A percentile compares a stretch with the other conserved stretches of the same genome.
phyloP scores from a whole-genome alignment of 129 eudicot species.

The Flaveria sonorensis region DNA sequence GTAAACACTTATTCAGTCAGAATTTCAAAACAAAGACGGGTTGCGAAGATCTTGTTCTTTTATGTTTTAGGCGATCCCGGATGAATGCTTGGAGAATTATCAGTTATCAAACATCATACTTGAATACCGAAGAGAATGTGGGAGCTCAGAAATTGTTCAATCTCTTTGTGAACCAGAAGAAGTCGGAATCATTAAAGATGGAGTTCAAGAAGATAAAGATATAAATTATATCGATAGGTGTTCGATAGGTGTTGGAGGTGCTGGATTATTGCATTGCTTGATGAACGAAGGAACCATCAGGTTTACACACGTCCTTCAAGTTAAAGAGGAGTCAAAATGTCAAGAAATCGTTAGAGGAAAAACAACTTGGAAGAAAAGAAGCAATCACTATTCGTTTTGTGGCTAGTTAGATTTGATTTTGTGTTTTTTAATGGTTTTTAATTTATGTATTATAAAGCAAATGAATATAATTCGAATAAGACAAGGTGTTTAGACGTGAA shows the following conservation, averaged over 20 bases:
- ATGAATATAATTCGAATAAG: slow-evolving; percentile 27
- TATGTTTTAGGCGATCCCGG: slow-evolving; percentile 58
- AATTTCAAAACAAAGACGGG: background rate
- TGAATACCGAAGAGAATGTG: slow-evolving; percentile 88
- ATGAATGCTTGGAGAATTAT: slow-evolving; percentile 59
- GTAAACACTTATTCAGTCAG: background rate
- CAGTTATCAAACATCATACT: slow-evolving; percentile 55
- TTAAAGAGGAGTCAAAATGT: slow-evolving; percentile 49
- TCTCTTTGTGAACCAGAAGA: slow-evolving; percentile 72
- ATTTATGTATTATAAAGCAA: slow-evolving; percentile 27
- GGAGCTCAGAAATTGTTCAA: slow-evolving; percentile 68
- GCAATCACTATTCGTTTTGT: slow-evolving; percentile 28
- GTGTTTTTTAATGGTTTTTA: background rate
- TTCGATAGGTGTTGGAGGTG: slow-evolving; percentile 43
- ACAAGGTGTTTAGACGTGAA: background rate
- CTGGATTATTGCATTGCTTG: slow-evolving; percentile 45
- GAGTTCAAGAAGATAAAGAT: slow-evolving; percentile 33
- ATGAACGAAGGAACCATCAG: slow-evolving; percentile 39
- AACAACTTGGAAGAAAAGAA: slow-evolving; percentile 76
- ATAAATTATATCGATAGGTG: slow-evolving; percentile 33
- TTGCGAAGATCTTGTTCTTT: background rate
- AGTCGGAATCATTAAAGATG: slow-evolving; percentile 40
- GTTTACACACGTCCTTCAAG: slow-evolving; percentile 68
- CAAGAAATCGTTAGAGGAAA: slow-evolving; percentile 84
- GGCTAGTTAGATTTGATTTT: slow-evolving; percentile 7